Conservation (phyloP, 441 rosid species). For the Jatropha multifida region DNA sequence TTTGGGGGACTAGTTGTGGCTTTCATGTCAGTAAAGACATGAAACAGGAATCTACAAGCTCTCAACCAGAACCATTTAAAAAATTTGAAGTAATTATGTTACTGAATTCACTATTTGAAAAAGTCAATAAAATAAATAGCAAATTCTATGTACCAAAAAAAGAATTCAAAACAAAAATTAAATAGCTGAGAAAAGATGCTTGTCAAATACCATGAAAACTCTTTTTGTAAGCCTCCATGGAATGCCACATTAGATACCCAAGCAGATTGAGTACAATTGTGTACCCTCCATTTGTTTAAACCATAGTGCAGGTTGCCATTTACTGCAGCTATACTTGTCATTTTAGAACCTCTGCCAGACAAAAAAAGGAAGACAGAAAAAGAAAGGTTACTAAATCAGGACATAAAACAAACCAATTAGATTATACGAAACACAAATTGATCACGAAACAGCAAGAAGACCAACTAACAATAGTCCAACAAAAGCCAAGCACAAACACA, state of each 20-base stretch:
- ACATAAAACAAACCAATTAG: background rate
- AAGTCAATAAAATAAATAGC: background rate
- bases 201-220: slow-evolving; percentile 56
- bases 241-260: slow-evolving; percentile 38
- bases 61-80: background rate
- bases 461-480: background rate
- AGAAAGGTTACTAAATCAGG: background rate
- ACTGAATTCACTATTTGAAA: background rate
- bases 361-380: background rate
- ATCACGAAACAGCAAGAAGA: background rate
- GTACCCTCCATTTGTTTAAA: slow-evolving; percentile 29
- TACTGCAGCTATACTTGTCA: slow-evolving; percentile 56
- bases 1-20: background rate
- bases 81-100: background rate
- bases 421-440: background rate
- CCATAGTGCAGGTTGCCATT: slow-evolving; percentile 43
- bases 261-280: slow-evolving; percentile 41
- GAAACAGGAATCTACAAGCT: background rate
- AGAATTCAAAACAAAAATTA: background rate
- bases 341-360: slow-evolving; percentile 35
- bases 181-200: slow-evolving; percentile 1
- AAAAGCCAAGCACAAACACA: background rate
- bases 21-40: background rate
- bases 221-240: slow-evolving; percentile 48
- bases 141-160: background rate